Percentiles rank a stretch among this genome's conserved stretches.
phyloP scores from a whole-genome alignment of 2,329 filamentous ascomycete genomes.

The Metarhizium brunneum region DNA sequence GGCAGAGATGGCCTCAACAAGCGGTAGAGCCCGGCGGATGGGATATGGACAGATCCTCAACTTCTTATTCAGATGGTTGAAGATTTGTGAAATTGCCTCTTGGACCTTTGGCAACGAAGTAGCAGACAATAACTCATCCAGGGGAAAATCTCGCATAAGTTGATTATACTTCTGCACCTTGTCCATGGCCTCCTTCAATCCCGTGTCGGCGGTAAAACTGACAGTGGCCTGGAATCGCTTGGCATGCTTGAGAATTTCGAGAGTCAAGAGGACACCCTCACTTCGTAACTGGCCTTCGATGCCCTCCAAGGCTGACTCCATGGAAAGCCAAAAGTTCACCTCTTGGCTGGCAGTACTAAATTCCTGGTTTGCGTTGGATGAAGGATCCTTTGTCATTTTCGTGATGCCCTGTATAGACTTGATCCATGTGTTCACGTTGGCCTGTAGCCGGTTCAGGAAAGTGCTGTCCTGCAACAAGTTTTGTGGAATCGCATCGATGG shows the following conservation, averaged over 20 bases:
- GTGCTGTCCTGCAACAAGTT: constrained; percentile 76
- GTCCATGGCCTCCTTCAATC: constrained; percentile 90
- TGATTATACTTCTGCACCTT: constrained; percentile 98
- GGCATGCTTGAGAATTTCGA: constrained; percentile 91
- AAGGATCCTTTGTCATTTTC: constrained; percentile 80
- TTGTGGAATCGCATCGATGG: constrained; percentile 68
- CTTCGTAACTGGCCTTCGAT: constrained; percentile 85
- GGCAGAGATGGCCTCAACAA: constrained; percentile 95
- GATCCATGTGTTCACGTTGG: constrained; percentile 95
- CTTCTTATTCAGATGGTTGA: constrained; percentile 95
- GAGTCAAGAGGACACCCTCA: constrained; percentile 79
- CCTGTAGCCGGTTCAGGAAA: constrained; percentile 89
- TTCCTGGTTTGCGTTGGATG: constrained; percentile 45
- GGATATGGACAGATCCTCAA: constrained; percentile 93
- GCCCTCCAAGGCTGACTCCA: constrained; percentile 86
- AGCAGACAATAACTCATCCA: constrained; percentile 89
- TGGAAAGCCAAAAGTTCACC: constrained; percentile 98
- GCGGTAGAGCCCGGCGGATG: constrained; percentile 76
- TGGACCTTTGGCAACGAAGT: constrained; percentile 82
- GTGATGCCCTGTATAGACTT: constrained; percentile 96
- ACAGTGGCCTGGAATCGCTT: constrained; percentile 97
- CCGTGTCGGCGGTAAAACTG: constrained; percentile 93
- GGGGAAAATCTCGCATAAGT: constrained; percentile 94
- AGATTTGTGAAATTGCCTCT: constrained; percentile 83
- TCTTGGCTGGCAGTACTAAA: constrained; percentile 80